Conservation (phyloP, 768 basidiomycete genomes). For the Leucosporidium scottii region DNA sequence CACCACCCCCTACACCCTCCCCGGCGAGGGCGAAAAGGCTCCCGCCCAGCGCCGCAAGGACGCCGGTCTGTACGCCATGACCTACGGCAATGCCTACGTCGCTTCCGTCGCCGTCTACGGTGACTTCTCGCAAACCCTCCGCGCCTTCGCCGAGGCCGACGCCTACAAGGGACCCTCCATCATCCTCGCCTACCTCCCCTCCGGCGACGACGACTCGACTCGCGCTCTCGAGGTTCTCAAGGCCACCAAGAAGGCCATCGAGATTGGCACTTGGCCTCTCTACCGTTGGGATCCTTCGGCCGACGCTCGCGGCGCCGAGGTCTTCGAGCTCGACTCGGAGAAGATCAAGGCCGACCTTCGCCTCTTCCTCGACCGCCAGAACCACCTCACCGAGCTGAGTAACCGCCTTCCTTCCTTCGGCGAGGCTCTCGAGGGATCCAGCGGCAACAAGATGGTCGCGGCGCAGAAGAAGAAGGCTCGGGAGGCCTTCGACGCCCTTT, state of each 20-base stretch:
- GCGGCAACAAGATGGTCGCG: conserved; percentile 76
- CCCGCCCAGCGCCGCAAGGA: conserved; percentile 87
- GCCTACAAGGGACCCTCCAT: conserved; percentile 80
- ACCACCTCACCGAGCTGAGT: conserved; percentile 89
- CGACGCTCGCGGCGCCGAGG: conserved; percentile 60
- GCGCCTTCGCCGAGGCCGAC: conserved; percentile 85
- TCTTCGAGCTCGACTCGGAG: conserved; percentile 88
- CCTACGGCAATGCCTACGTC: conserved; percentile 93
- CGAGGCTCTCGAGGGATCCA: conserved; percentile 70
- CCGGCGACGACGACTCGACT: conserved; percentile 61
- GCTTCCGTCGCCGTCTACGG: conserved; percentile 93
- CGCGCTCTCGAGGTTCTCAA: conserved; percentile 85
- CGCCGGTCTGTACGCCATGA: conserved; percentile 96
- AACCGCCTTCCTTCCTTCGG: conserved; percentile 50
- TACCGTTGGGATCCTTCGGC: conserved; percentile 95
- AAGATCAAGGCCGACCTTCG: conserved; percentile 86
- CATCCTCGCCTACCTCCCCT: conserved; percentile 89
- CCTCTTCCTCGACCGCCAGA: conserved; percentile 90
- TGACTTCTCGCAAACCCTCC: conserved; percentile 88
- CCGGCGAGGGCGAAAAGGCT: conserved; percentile 55
- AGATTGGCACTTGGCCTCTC: conserved; percentile 93
- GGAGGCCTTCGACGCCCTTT: conserved; percentile 72
- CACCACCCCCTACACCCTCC: conserved; percentile 66
- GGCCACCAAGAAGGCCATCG: conserved; percentile 94
- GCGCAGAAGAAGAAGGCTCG: conserved; percentile 73